A percentile compares a stretch with the other conserved stretches of the same genome.
These are phyloP conservation scores for Pseudogymnoascus verrucosus DNA, from an alignment of 2,329 filamentous ascomycete genomes.

Conservation along the genomic window DNA sequence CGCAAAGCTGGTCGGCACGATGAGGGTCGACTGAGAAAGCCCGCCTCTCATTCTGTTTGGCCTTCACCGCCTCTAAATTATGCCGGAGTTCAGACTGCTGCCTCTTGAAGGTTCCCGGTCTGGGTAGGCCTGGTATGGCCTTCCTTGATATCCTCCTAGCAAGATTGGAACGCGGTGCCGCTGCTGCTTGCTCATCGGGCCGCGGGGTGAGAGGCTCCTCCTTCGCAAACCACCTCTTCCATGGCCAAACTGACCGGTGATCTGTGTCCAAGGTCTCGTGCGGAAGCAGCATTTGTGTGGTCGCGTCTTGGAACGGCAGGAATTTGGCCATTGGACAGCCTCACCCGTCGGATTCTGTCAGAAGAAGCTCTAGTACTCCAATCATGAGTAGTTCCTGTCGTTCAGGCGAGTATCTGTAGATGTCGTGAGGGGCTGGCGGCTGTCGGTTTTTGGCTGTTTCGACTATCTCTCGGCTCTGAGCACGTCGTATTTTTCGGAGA, in stretches of 20 bases:
- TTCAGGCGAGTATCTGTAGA: neutral
- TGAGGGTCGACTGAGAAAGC: slow-evolving; percentile 58
- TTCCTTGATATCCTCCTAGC: slow-evolving; percentile 35
- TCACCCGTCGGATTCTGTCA: slow-evolving; percentile 7
- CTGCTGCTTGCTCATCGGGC: slow-evolving; percentile 14
- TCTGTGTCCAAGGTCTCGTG: slow-evolving; percentile 23
- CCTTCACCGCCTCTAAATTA: slow-evolving; percentile 58
- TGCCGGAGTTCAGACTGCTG: slow-evolving; percentile 75
- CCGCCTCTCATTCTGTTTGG: slow-evolving; percentile 59
- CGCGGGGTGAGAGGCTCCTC: slow-evolving; percentile 19
- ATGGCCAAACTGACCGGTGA: slow-evolving; percentile 24
- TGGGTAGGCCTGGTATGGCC: slow-evolving; percentile 71
- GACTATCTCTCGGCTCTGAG: neutral
- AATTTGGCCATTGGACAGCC: slow-evolving; percentile 5
- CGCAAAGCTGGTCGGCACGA: slow-evolving; percentile 18
- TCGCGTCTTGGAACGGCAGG: slow-evolving; percentile 14
- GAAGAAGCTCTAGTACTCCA: neutral
- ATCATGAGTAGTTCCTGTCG: neutral
- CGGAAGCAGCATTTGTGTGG: slow-evolving; percentile 23
- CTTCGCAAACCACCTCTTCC: slow-evolving; percentile 26
- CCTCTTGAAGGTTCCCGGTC: slow-evolving; percentile 70
- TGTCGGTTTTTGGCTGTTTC: slow-evolving; percentile 5
- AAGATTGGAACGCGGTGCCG: slow-evolving; percentile 17
- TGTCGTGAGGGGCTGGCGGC: neutral
- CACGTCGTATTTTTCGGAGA: neutral